Evolutionary conservation across 805 yeast genomes (phyloP), one percentile per base, ranked within the genome.

Genomic region (Monosporozyma aquatica): DNA sequence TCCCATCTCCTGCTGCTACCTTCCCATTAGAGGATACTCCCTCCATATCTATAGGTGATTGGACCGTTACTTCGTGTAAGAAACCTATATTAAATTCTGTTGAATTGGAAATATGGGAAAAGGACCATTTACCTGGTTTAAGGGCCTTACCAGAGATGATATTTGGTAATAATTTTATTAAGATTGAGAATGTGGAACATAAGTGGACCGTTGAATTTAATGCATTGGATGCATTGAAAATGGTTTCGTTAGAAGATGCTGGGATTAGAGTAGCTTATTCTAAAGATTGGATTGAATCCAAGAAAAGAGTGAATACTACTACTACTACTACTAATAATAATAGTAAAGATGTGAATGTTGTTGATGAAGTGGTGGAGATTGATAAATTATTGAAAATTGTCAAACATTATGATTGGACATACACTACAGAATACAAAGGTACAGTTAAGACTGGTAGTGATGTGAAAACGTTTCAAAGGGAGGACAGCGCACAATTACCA

Each of bases 321-420:
- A n/a, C n/a, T n/a, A n/a, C n/a, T n/a, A n/a, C n/a, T n/a, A n/a
- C n/a, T n/a, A n/a, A n/a, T n/a, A n/a, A n/a, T n/a, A n/a, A n/a
- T n/a, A n/a, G n/a, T n/a, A n/a, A n/a, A n/a, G n/a, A n/a, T n/a
- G n/a, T n/a, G n/a, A n/a, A 40, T 24, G 20, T 32, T n/a, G 22
- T 37, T 9, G 46, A 45, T 22, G 55, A 55, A 44, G 62, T 59
- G 48, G 59, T 59, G 48, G 59, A 49, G 46, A 53, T 54, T 25
- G 56, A 53, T 21, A 68, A 71, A 56, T 71, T 79, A 43, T 61
- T 70, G 55, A 75, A 82, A 37, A 75, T 82, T 27, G 76, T 81
- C 40, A 82, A 82, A 52, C 92, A 95, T 2, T 92, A 78, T 58
- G 98, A 92, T 66, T 92, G 99, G 99, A 90, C 98, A 0, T 92